phyloP scores from a whole-genome alignment of 1,284 basidiomycete species.

The Papiliotrema flavescens region DNA sequence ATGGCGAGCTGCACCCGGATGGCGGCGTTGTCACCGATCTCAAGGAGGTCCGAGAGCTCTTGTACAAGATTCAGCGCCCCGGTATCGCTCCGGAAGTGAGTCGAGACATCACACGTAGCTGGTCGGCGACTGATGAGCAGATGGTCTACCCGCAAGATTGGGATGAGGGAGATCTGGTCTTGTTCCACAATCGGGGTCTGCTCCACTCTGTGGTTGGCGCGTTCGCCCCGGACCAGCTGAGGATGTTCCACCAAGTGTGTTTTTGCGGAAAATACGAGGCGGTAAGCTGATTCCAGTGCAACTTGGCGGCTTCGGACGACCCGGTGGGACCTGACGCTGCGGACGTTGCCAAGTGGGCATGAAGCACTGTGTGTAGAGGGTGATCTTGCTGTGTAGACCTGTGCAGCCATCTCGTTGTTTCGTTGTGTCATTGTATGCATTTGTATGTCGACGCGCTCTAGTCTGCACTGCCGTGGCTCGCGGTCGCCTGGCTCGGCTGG shows the following conservation, averaged over 20 bases:
- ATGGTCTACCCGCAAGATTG: conserved; percentile 55
- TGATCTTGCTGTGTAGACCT: too few species aligned
- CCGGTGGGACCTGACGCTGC: conserved; percentile 62
- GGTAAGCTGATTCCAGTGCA: conserved; percentile 56
- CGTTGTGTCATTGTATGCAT: too few species aligned
- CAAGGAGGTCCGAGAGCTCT: conserved; percentile 62
- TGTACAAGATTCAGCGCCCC: conserved; percentile 76
- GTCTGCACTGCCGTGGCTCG: neutral
- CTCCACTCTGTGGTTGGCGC: conserved; percentile 74
- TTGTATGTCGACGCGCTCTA: too few species aligned
- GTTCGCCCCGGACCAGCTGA: conserved; percentile 63
- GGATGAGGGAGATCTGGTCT: conserved; percentile 61
- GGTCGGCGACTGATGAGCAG: conserved; percentile 8
- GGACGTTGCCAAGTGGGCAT: conserved; percentile 63
- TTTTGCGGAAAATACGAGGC: neutral
- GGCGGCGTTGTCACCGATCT: conserved; percentile 69
- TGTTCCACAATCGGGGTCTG: conserved; percentile 73
- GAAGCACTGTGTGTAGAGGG: conserved; percentile 16
- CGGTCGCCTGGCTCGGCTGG: neutral
- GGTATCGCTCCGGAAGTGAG: conserved; percentile 63
- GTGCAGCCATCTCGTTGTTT: too few species aligned
- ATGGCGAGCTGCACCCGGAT: conserved; percentile 61
- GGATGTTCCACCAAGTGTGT: conserved; percentile 65
- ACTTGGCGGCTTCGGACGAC: conserved; percentile 69
- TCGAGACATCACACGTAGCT: neutral